Percentiles rank a stretch among this genome's conserved stretches.
These are phyloP conservation scores for Cichorium intybus DNA, from an alignment of 140 eudicot species.

Conservation along the genomic window DNA sequence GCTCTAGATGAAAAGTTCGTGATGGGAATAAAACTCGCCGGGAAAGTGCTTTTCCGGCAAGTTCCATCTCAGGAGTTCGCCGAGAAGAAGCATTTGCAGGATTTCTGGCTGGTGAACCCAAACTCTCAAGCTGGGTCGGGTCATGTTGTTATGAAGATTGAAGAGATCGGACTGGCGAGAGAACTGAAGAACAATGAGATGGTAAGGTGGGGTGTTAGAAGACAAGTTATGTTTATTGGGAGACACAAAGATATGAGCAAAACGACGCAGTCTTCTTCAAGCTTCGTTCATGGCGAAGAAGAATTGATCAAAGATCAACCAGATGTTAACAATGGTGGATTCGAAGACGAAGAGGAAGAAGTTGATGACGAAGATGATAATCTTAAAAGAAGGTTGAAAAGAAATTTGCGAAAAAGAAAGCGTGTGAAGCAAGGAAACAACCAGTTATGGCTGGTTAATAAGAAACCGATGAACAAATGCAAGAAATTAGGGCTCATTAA, in stretches of 20 bases:
- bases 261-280: conserved; percentile 46
- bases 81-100: conserved; percentile 42
- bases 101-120: conserved; percentile 55
- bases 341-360: conserved; percentile 18
- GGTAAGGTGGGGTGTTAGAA: conserved; percentile 70
- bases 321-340: conserved; percentile 12
- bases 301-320: conserved; percentile 8
- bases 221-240: conserved; percentile 63
- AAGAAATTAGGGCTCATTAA: conserved; percentile 35
- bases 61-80: conserved; percentile 61
- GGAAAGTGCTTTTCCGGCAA: conserved; percentile 61
- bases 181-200: conserved; percentile 45
- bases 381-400: conserved; percentile 39
- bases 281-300: conserved; percentile 43
- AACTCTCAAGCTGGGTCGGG: background rate
- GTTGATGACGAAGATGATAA: conserved; percentile 14
- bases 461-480: conserved; percentile 42
- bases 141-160: conserved; percentile 14
- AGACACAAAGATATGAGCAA: conserved; percentile 41
- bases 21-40: conserved; percentile 75
- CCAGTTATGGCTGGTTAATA: conserved; percentile 30
- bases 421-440: conserved; percentile 38
- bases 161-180: conserved; percentile 39
- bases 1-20: conserved; percentile 74
- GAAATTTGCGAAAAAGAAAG: conserved; percentile 49